phyloP scores from a whole-genome alignment of 345 rosid genomes.

The Citrus unshiu region DNA sequence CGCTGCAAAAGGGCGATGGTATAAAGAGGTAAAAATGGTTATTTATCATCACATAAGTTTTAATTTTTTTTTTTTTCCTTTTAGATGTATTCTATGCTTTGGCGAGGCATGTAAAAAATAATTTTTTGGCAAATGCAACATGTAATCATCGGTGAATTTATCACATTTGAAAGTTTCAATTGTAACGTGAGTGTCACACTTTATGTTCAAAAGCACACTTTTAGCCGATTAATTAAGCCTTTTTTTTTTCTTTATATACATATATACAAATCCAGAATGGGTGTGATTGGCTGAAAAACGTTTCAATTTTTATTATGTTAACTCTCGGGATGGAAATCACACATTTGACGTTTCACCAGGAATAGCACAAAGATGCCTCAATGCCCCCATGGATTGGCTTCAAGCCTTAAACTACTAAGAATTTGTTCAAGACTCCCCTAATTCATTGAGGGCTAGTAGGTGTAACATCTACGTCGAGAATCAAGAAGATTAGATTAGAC shows the following conservation, averaged over 20 bases:
- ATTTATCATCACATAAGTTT: constrained; percentile 6
- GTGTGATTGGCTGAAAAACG: not conserved
- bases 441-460: not conserved
- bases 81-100: not conserved
- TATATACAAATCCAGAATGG: not conserved
- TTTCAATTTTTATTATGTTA: no score
- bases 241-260: no score
- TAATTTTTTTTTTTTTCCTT: not conserved
- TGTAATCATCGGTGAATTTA: constrained; percentile 9
- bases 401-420: not conserved
- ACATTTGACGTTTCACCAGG: not conserved
- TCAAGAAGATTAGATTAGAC: not conserved
- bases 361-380: not conserved
- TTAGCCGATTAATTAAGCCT: not conserved
- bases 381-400: not conserved
- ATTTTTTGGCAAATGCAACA: not conserved
- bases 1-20: not conserved
- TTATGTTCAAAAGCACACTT: not conserved
- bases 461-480: not conserved
- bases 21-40: constrained; percentile 3
- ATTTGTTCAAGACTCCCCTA: not conserved
- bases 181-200: not conserved
- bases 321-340: not conserved
- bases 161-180: not conserved
- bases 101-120: constrained; percentile 19